phyloP scores from a whole-genome alignment of 805 yeast genomes.

The Metschnikowia arizonensis region DNA sequence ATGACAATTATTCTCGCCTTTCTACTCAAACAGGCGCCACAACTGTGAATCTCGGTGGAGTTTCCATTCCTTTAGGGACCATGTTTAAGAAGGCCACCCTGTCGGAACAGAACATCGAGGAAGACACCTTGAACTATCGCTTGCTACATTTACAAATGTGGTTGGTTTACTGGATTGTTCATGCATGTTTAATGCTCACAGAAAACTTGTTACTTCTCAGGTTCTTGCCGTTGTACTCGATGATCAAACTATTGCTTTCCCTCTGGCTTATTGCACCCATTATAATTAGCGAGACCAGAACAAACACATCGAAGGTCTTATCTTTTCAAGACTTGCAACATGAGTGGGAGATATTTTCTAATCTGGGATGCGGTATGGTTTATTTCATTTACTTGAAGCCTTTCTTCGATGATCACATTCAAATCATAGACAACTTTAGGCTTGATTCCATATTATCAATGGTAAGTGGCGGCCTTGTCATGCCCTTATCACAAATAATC shows the following conservation, averaged over 20 bases:
- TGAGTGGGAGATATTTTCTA: slow-evolving; percentile 28
- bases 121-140: slow-evolving; percentile 21
- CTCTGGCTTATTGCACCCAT: slow-evolving; percentile 46
- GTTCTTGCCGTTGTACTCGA: slow-evolving; percentile 19
- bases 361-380: slow-evolving; percentile 32
- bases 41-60: slow-evolving; percentile 34
- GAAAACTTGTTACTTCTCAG: slow-evolving; percentile 43
- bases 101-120: slow-evolving; percentile 14
- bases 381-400: slow-evolving; percentile 28
- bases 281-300: slow-evolving; percentile 41
- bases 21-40: slow-evolving; percentile 27
- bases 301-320: slow-evolving; percentile 9
- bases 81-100: slow-evolving; percentile 28
- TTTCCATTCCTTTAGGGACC: slow-evolving; percentile 37
- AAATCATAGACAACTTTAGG: slow-evolving; percentile 9
- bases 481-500: background rate
- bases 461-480: slow-evolving; percentile 7
- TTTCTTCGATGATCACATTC: slow-evolving; percentile 24
- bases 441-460: slow-evolving; percentile 9
- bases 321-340: slow-evolving; percentile 16
- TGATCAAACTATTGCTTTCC: slow-evolving; percentile 55
- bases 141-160: slow-evolving; percentile 36
- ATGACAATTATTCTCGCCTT: slow-evolving; percentile 38
- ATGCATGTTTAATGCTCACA: slow-evolving; percentile 40
- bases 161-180: slow-evolving; percentile 61